A percentile compares a stretch with the other conserved stretches of the same genome.
Evolutionary conservation across 2,329 filamentous ascomycete species (phyloP).

Genomic region (Fusarium sp.): DNA sequence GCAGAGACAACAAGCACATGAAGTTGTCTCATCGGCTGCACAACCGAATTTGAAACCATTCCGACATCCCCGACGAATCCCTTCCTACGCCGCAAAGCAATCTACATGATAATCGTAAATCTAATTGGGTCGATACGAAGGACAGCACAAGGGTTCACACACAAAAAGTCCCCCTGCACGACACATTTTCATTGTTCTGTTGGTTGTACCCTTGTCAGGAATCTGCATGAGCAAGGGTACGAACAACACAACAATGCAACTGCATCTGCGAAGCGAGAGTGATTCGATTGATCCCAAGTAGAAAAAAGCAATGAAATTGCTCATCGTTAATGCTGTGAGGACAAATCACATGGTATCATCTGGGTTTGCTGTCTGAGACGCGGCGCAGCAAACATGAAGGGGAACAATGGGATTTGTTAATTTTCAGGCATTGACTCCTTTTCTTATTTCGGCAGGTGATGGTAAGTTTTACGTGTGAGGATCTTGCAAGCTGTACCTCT

Average conservation of each 20-base stretch:
- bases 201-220: not conserved
- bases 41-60: slow-evolving; percentile 2
- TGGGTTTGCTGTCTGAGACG: not conserved
- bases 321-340: not conserved
- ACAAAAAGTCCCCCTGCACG: not conserved
- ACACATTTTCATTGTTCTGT: not conserved
- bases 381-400: not conserved
- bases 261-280: not conserved
- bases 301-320: not conserved
- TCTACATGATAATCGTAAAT: not conserved
- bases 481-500: not conserved
- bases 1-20: not conserved
- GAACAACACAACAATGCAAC: not conserved
- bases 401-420: not conserved
- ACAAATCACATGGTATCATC: not conserved
- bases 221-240: slow-evolving; percentile 1
- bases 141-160: not conserved
- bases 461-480: not conserved
- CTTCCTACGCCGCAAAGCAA: not conserved
- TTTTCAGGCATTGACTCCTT: not conserved
- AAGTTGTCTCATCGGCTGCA: slow-evolving; percentile 3
- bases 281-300: not conserved
- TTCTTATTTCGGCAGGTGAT: not conserved
- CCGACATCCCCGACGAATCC: not conserved
- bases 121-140: not conserved